A percentile compares a stretch with the other conserved stretches of the same genome.
Conservation (phyloP, 352 stramenopile genomes). For the Phytophthora pinifolia region DNA sequence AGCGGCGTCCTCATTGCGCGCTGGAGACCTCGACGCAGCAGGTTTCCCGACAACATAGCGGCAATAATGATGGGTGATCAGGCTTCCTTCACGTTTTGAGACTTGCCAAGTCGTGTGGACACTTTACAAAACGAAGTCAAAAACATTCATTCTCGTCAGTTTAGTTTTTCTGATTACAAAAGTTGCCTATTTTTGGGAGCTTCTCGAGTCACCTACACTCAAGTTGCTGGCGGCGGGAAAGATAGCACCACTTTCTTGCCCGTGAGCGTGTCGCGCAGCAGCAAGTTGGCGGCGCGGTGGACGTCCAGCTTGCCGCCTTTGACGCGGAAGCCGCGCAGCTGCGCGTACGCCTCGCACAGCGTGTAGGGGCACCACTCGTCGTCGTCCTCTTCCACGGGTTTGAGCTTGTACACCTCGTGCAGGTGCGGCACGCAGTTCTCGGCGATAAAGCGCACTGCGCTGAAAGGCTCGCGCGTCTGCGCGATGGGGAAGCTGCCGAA, state of each 20-base stretch:
- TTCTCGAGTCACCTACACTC: no score
- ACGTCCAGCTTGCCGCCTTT: slow-evolving; percentile 78
- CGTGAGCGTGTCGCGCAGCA: slow-evolving; percentile 77
- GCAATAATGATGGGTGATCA: slow-evolving; percentile 17
- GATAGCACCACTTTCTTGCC: slow-evolving; percentile 84
- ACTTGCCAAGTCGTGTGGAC: slow-evolving; percentile 1
- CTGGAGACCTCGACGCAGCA: slow-evolving; percentile 38
- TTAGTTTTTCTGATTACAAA: no score
- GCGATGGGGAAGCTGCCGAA: slow-evolving; percentile 85
- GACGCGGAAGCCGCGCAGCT: slow-evolving; percentile 69
- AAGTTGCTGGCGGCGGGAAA: slow-evolving; percentile 65
- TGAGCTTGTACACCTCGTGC: slow-evolving; percentile 82
- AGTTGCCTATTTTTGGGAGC: no score
- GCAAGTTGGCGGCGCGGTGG: slow-evolving; percentile 66
- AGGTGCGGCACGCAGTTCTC: slow-evolving; percentile 78
- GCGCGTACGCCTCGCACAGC: slow-evolving; percentile 73
- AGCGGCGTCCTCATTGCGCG: slow-evolving; percentile 17
- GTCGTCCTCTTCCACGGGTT: slow-evolving; percentile 68
- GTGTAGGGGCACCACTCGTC: slow-evolving; percentile 77
- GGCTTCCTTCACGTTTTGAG: no score
- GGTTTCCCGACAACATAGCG: slow-evolving; percentile 25
- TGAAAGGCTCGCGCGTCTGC: slow-evolving; percentile 87
- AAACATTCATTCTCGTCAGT: slow-evolving; percentile 12
- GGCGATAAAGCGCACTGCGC: slow-evolving; percentile 79
- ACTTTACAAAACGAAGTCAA: no score